Evolutionary conservation across 371 early-diverging fungal species (phyloP).

Genomic region (Haplosporangium sp.): DNA sequence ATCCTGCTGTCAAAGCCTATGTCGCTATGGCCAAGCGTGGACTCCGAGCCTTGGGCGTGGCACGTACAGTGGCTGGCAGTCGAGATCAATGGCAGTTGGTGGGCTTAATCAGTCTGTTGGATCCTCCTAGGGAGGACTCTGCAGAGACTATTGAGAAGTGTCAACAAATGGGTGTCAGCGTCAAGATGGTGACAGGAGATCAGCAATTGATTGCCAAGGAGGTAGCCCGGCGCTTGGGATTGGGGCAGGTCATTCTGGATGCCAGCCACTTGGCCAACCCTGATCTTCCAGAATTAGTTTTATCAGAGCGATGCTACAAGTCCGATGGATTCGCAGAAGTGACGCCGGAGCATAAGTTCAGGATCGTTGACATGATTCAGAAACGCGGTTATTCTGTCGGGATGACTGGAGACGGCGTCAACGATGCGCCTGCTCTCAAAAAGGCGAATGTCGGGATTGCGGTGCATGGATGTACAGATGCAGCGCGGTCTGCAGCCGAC

Average conservation of each 20-base stretch:
- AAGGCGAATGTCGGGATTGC: constrained; percentile 92
- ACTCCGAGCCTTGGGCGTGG: constrained; percentile 87
- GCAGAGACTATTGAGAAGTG: constrained; percentile 78
- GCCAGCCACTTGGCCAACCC: constrained; percentile 77
- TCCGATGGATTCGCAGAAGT: constrained; percentile 89
- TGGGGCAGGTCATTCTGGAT: constrained; percentile 77
- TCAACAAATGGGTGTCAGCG: constrained; percentile 68
- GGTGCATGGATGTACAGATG: constrained; percentile 91
- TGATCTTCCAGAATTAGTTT: constrained; percentile 60
- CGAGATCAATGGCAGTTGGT: constrained; percentile 75
- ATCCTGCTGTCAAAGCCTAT: constrained; percentile 77
- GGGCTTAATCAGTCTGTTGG: constrained; percentile 81
- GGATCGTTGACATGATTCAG: constrained; percentile 82
- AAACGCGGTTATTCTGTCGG: constrained; percentile 79
- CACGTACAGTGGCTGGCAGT: constrained; percentile 76
- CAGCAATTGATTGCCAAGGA: constrained; percentile 83
- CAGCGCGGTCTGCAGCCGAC: constrained; percentile 96
- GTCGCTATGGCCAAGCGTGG: constrained; percentile 81
- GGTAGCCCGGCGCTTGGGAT: constrained; percentile 77
- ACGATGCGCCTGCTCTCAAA: constrained; percentile 92
- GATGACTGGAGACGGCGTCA: constrained; percentile 93
- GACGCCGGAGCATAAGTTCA: constrained; percentile 82
- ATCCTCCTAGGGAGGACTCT: constrained; percentile 88
- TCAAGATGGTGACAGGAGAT: constrained; percentile 91
- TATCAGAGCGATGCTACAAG: constrained; percentile 68